Base-by-base conservation (phyloP, 139 green algal species). In the Micractinium sp. region DNA sequence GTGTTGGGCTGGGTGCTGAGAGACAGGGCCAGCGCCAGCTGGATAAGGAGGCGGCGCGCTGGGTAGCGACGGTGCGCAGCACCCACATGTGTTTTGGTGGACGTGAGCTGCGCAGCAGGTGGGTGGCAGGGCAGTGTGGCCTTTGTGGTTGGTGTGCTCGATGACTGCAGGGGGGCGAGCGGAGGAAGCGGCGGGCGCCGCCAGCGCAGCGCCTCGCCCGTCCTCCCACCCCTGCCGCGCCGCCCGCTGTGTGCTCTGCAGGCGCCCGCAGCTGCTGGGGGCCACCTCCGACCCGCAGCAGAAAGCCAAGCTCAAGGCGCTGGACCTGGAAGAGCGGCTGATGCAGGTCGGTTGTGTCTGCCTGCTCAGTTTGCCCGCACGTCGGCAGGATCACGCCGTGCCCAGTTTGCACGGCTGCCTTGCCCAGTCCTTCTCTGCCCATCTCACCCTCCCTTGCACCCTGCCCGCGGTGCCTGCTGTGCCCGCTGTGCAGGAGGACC, bases 291-390 rank as follows among this genome's bases (percentile, higher is more conserved):
- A 88, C 85, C 85, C 85, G n/a, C 71, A 81, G 71, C 71, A 82
- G 47, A 47, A 53, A 13, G 19, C 39, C 63, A 81, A 74, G 82
- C 89, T 91, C 53, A 27, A 25, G 22, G 80, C 66, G 74, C 83
- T 85, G 19, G 47, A 86, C 36, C 76, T 75, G 71, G 94, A 97
- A 84, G 87, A 93, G 71, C 88, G 91, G 77, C 87, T 95, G 81
- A 85, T 96, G 88, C 31, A 87, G 69, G 31, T 87, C 3, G 61
- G 61, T 29, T 25, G 63, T 29, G 63, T 56, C 47, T 9, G 47
- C 47, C 47, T 56, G 47, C 47, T 56, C 47, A 56, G 47, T 56
- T 5, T 9, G 47, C 47, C 47, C 9, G 47, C 9, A 56, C 47
- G 9, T 56, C 78, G 27, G 29, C 63, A 38, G 27, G 9, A 23